phyloP scores from a whole-genome alignment of 2,329 filamentous ascomycete species.

The Diaporthe citriasiana region DNA sequence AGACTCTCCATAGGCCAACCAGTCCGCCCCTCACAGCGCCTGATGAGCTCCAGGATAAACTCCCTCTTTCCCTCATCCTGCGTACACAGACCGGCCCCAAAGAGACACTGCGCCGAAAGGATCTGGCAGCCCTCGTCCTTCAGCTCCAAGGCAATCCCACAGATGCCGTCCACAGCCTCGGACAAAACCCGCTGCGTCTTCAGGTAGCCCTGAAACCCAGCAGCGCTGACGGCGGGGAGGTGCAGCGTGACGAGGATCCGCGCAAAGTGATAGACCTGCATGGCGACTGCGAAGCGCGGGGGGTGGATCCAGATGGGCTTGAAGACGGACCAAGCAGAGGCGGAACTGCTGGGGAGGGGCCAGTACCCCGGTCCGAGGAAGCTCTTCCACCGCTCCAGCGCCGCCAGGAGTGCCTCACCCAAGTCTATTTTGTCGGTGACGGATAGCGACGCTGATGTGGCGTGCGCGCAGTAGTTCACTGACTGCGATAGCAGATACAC shows the following conservation, averaged over 20 bases:
- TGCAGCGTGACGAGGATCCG: constrained; percentile 67
- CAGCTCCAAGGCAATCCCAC: constrained; percentile 63
- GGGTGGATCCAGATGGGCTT: constrained; percentile 67
- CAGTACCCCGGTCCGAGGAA: constrained; percentile 56
- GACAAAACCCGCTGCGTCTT: constrained; percentile 58
- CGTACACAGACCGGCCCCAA: constrained; percentile 58
- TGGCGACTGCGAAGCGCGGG: constrained; percentile 58
- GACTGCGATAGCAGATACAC: constrained; percentile 59
- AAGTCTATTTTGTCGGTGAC: constrained; percentile 34
- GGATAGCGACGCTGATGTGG: background rate
- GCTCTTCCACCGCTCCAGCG: constrained; percentile 48
- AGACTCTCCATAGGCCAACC: constrained; percentile 56
- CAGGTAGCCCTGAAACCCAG: constrained; percentile 60
- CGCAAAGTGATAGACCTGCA: constrained; percentile 66
- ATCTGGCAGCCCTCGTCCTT: constrained; percentile 57
- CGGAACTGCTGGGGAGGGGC: constrained; percentile 47
- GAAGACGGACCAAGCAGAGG: constrained; percentile 50
- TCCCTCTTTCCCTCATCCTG: constrained; percentile 51
- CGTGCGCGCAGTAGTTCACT: constrained; percentile 58
- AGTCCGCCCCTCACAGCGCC: constrained; percentile 54
- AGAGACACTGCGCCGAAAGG: constrained; percentile 60
- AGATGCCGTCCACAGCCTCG: constrained; percentile 62
- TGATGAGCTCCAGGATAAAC: constrained; percentile 53
- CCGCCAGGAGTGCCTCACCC: constrained; percentile 44
- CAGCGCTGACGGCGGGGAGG: constrained; percentile 60